Base-by-base conservation (phyloP, 2,329 filamentous ascomycete genomes). In the Xylariaceae sp. region DNA sequence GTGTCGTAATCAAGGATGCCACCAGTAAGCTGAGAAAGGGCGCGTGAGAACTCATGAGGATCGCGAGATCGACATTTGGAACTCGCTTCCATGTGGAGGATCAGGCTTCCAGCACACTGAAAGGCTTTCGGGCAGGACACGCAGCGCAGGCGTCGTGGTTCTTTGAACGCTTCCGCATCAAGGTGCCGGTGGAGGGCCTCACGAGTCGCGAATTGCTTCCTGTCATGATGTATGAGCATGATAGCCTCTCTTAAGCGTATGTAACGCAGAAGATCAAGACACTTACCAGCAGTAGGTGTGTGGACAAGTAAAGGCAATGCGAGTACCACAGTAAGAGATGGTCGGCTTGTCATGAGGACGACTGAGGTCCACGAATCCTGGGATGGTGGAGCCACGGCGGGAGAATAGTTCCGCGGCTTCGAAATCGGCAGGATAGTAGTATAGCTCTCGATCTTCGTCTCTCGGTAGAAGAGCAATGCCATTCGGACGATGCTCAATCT, bases 41-140 rank as follows among this genome's bases (percentile, higher is more conserved):
- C 61, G 15, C 50, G 39, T 48, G 57, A 61, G n/a, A 66, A 68
- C 13, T 53, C 8, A 1, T 54, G 45, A 4, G 41, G 51, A 2
- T 53, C 35, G 35, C 67, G 65, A 57, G 66, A 51, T 3, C 34
- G 34, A 47, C 67, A 69, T 15, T 47, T 66, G 1, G 51, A 65
- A 2, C 73, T 72, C 56, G 73, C 75, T 64, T 84, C 81, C 18
- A 74, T 76, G 61, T 85, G 82, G 51, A 75, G 73, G 2, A 78
- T 74, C 37, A 83, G 74, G 2, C 77, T 73, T 13, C 74, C 68
- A 17, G 77, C 68, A 1, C 72, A 73, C 6, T 69, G 68, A 65
- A 81, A 84, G 6, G 65, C 67, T 2, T 67, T 68, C 23, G 23
- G 23, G 4, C 23, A 10, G 70, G 67, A 63, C 82, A 85, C 51